phyloP scores from a whole-genome alignment of 805 yeast species.

The Lachancea thermotolerans region DNA sequence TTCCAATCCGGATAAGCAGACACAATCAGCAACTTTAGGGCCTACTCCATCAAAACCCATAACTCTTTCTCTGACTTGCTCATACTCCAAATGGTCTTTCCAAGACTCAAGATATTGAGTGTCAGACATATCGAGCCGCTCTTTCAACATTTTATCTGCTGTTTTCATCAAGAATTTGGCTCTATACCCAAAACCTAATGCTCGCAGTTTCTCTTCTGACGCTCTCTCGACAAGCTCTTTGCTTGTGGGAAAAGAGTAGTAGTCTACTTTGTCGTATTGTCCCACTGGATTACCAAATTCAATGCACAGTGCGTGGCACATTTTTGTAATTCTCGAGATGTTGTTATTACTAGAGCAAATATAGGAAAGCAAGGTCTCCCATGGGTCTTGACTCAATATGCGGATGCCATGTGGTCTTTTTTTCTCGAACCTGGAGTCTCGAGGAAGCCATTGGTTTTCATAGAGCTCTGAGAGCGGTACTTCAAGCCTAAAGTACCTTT shows the following conservation, averaged over 20 bases:
- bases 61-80: conserved; percentile 34
- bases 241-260: conserved; percentile 73
- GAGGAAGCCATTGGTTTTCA: conserved; percentile 46
- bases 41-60: conserved; percentile 82
- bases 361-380: conserved; percentile 88
- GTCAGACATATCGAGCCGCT: conserved; percentile 24
- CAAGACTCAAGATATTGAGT: conserved; percentile 34
- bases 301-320: conserved; percentile 75
- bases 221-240: conserved; percentile 36
- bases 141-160: conserved; percentile 45
- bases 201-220: conserved; percentile 42
- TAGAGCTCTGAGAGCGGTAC: conserved; percentile 50
- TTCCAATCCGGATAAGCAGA: conserved; percentile 53
- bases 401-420: conserved; percentile 56
- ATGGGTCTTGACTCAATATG: conserved; percentile 88
- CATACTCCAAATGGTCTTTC: conserved; percentile 37
- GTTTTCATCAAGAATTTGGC: conserved; percentile 84
- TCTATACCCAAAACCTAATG: conserved; percentile 74
- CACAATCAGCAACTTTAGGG: conserved; percentile 97
- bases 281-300: conserved; percentile 62
- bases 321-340: conserved; percentile 83
- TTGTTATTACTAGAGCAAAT: conserved; percentile 96
- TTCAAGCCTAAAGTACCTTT: conserved; percentile 65
- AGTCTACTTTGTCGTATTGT: conserved; percentile 45
- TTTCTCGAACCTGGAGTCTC: conserved; percentile 43